Base-by-base conservation (phyloP, 768 basidiomycete species). In the Chalciporus chontae region DNA sequence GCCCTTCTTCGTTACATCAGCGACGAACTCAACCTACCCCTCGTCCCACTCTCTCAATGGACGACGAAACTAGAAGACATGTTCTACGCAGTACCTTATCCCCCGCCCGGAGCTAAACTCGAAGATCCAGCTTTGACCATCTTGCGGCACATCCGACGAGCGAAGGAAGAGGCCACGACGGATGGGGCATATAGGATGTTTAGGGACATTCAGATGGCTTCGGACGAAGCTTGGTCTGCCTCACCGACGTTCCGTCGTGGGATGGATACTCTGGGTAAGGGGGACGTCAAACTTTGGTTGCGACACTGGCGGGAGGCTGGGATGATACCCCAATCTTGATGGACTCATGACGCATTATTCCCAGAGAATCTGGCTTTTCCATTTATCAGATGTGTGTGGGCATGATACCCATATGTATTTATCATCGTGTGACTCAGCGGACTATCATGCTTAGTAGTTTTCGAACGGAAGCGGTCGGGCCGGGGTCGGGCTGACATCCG, bases 11-110 rank as follows among this genome's bases (percentile, higher is more conserved):
- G 36, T n/a, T 29, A 4, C 14, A 31, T 56, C 29, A 26, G 50
- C 17, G 31, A 31, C 4, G 48, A 51, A 1, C 51, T 62, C 23
- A 3, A 15, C 14, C 43, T 59, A 7, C 54, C 50, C 5, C 43
- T 55, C 29, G 32, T 61, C 9, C 38, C 53, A 8, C 51, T 53
- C 37, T 3, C 47, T 0, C 38, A 61, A 17, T 58, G 52, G 54
- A 50, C 45, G n/a, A 11, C 54, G n/a, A 24, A 31, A 32, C 50
- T 57, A 11, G 54, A 52, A 21, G 31, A 40, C 2, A 42, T 15
- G 13, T 47, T 56, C 0, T 45, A 56, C 41, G 3, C 43, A 19
- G 15, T 40, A 4, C 46, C 24, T 3, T 7, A 27, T 18, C 23
- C 41, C 4, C 13, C 44, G 4, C 9, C 13, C 2, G 31, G 31